These are phyloP conservation scores for Blumeria graminis DNA, from an alignment of 2,329 filamentous ascomycete genomes.

Conservation along the genomic window DNA sequence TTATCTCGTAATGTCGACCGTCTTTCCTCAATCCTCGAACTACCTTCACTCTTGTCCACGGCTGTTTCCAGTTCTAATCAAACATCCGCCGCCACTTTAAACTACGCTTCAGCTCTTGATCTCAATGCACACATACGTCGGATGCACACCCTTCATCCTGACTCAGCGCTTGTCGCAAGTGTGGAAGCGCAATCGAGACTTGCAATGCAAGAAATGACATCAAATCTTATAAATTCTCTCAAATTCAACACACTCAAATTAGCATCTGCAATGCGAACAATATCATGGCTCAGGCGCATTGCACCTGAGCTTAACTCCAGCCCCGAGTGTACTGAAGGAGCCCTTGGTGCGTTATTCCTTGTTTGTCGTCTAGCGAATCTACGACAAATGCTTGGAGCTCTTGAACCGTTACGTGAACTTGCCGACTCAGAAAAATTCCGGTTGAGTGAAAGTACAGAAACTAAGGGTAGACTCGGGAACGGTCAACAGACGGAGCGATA, in stretches of 20 bases:
- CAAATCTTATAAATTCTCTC: constrained; percentile 56
- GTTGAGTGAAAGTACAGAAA: constrained; percentile 12
- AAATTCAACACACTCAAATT: constrained; percentile 63
- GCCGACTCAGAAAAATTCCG: constrained; percentile 59
- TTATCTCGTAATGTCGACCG: constrained; percentile 72
- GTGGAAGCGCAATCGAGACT: constrained; percentile 58
- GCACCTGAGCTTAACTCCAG: constrained; percentile 48
- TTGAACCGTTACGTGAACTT: constrained; percentile 66
- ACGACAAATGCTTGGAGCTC: constrained; percentile 51
- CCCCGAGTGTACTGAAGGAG: constrained; percentile 28
- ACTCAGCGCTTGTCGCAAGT: constrained; percentile 48
- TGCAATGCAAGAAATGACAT: constrained; percentile 72
- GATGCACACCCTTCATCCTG: constrained; percentile 58
- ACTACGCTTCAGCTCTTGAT: constrained; percentile 75
- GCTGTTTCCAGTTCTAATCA: constrained; percentile 32
- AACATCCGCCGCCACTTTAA: constrained; percentile 25
- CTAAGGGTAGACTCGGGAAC: constrained; percentile 26
- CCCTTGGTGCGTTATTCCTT: constrained; percentile 63
- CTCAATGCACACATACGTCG: constrained; percentile 83
- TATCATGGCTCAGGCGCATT: constrained; percentile 74
- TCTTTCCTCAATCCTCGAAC: constrained; percentile 70
- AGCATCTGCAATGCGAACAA: constrained; percentile 68
- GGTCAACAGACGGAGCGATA: constrained; percentile 89
- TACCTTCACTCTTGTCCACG: constrained; percentile 65
- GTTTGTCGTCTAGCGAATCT: constrained; percentile 67